Evolutionary conservation across 805 yeast genomes (phyloP).

Genomic region (Candida taoyuanica): DNA sequence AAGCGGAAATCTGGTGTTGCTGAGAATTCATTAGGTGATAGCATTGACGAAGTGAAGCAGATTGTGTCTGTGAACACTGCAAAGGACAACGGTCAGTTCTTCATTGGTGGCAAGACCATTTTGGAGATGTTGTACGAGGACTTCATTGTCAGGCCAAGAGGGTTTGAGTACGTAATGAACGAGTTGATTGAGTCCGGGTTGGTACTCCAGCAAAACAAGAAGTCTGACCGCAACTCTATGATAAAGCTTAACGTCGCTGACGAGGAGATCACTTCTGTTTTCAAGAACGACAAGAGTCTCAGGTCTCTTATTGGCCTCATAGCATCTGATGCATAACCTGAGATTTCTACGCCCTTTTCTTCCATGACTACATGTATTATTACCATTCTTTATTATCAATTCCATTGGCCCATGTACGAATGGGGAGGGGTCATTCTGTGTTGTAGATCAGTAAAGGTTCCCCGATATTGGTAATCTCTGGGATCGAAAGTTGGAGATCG

Average conservation of each 20-base stretch:
- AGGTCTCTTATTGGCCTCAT: conserved; percentile 14
- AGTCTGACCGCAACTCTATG: conserved; percentile 62
- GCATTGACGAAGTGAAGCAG: conserved; percentile 69
- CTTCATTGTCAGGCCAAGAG: conserved; percentile 45
- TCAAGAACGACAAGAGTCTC: conserved; percentile 51
- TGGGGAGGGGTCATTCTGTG: too few species aligned
- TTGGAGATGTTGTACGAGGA: conserved; percentile 32
- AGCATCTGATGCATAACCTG: background rate
- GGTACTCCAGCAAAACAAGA: conserved; percentile 54
- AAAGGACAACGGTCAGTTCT: conserved; percentile 24
- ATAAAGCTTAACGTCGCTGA: conserved; percentile 65
- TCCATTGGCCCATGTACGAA: too few species aligned
- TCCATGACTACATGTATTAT: too few species aligned
- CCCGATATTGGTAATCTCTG: conserved; percentile 81
- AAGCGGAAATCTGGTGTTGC: conserved; percentile 63
- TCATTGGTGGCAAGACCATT: conserved; percentile 30
- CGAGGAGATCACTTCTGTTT: conserved; percentile 59
- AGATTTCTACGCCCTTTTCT: too few species aligned
- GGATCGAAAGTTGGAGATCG: conserved; percentile 67
- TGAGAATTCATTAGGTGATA: conserved; percentile 70
- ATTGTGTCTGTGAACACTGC: conserved; percentile 38
- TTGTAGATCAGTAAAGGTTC: conserved; percentile 65
- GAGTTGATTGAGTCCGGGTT: conserved; percentile 81
- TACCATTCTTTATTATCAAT: too few species aligned
- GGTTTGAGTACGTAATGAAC: conserved; percentile 54